A percentile compares a stretch with the other conserved stretches of the same genome.
Conservation (phyloP, 129 eudicot genomes). For the Escallonia herrerae region DNA sequence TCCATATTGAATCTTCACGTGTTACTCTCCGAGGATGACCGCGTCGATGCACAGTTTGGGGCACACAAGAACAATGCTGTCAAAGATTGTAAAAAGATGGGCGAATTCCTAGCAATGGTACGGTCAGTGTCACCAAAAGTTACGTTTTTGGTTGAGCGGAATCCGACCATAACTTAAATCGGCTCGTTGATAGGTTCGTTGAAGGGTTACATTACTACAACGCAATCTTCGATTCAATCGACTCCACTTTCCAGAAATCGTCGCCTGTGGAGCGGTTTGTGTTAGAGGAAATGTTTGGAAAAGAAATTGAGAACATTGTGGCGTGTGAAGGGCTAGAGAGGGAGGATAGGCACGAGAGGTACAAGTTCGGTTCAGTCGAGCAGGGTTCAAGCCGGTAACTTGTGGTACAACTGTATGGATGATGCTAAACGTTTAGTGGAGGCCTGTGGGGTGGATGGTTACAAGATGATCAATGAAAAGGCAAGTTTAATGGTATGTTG, state of each 20-base stretch:
- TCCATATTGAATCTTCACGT: slow-evolving; percentile 38
- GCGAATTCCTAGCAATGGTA: slow-evolving; percentile 33
- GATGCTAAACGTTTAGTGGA: slow-evolving; percentile 34
- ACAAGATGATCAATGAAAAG: slow-evolving; percentile 25
- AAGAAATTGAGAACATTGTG: slow-evolving; percentile 42
- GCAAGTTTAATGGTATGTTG: slow-evolving; percentile 54
- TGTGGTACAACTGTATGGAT: slow-evolving; percentile 41
- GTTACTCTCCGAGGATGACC: slow-evolving; percentile 41
- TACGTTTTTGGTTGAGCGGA: slow-evolving; percentile 47
- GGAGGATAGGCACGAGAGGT: slow-evolving; percentile 50
- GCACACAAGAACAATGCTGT: slow-evolving; percentile 14
- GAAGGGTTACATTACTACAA: slow-evolving; percentile 52
- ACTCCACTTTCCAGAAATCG: slow-evolving; percentile 23
- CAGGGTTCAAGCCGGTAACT: slow-evolving; percentile 38
- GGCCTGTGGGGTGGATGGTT: slow-evolving; percentile 32
- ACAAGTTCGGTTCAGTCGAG: slow-evolving; percentile 27
- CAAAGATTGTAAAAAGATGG: slow-evolving; percentile 23
- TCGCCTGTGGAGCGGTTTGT: slow-evolving; percentile 21
- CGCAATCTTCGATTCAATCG: slow-evolving; percentile 46
- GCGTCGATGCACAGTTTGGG: slow-evolving; percentile 25
- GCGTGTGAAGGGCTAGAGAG: slow-evolving; percentile 57
- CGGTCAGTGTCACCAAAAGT: slow-evolving; percentile 38
- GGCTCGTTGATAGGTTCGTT: slow-evolving; percentile 41
- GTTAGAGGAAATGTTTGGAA: slow-evolving; percentile 52
- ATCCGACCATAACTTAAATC: slow-evolving; percentile 36